Evolutionary conservation across 495 filamentous ascomycete species (phyloP), one percentile per base, ranked within the genome.

Genomic region (Echria macrotheca): DNA sequence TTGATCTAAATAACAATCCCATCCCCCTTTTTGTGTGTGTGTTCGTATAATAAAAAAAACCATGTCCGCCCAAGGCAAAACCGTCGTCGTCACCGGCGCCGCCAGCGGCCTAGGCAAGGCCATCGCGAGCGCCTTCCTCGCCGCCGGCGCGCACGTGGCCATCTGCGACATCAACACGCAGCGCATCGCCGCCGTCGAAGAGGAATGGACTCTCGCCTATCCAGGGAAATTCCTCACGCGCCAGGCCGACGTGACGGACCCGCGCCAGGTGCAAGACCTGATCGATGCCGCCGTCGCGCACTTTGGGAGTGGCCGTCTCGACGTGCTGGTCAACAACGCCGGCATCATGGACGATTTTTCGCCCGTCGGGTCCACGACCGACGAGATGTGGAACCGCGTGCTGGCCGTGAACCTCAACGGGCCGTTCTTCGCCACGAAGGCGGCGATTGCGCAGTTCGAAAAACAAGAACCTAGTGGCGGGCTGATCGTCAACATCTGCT

Each of bases 331-430:
- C 55, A 79, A 77, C 64, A 75, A 75, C 53, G 75, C 73, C 19
- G 76, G 69, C 50, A 59, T 73, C 52, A 73, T 73, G 69, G 75
- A 77, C 54, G 68, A 65, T 49, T 79, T 81, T 49, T 72, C 75
- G 26, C 75, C 77, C 22, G 72, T 76, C 10, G 79, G 75, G 15
- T 68, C 70, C 25, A 57, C 75, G 45, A 70, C 71, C 35, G 68
- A 67, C 45, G 68, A 65, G 21, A 50, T 72, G 5, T 84, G 79
- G 82, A 69, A 85, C 55, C 67, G 65, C 8, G 73, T 83, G 9
- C 69, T 85, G 47, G 69, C 66, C 32, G 59, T 83, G 49, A 85
- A 84, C 56, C 65, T 84, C 11, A 82, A 76, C 24, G 81, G 77
- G 0, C 74, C 80, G 6, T 77, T 77, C 50, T 50, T 80, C 45